Evolutionary conservation across 345 rosid genomes (phyloP).

Genomic region (Camelina laxa): DNA sequence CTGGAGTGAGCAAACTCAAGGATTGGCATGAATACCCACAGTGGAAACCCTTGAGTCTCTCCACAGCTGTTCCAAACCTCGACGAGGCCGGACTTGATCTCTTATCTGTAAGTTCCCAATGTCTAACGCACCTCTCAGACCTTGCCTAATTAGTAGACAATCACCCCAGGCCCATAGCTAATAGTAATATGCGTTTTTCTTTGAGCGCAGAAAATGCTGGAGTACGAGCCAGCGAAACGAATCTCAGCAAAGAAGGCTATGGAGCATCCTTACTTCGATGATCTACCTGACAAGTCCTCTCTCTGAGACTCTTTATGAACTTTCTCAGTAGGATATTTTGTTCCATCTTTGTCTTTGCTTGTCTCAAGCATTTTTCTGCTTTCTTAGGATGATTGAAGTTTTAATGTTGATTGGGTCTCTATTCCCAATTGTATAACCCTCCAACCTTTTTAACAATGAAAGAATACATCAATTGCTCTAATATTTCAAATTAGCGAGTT

Average conservation of each 20-base stretch:
- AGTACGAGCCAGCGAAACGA: slow-evolving; percentile 78
- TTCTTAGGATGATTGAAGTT: slow-evolving; percentile 33
- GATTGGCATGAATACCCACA: slow-evolving; percentile 99
- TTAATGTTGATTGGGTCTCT: slow-evolving; percentile 19
- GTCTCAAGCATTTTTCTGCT: slow-evolving; percentile 56
- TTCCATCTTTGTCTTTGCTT: slow-evolving; percentile 48
- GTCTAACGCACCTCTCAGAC: slow-evolving; percentile 11
- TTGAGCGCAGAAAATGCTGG: slow-evolving; percentile 81
- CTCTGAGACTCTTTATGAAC: slow-evolving; percentile 49
- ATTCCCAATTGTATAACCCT: slow-evolving; percentile 26
- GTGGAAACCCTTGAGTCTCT: slow-evolving; percentile 78
- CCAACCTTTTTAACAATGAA: slow-evolving; percentile 27
- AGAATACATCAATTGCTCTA: slow-evolving; percentile 26
- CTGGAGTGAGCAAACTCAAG: slow-evolving; percentile 84
- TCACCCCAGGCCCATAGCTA: not conserved
- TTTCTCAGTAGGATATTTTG: slow-evolving; percentile 18
- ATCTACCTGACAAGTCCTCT: slow-evolving; percentile 57
- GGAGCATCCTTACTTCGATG: slow-evolving; percentile 92
- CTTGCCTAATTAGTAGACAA: slow-evolving; percentile 5
- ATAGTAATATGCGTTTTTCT: slow-evolving; percentile 7
- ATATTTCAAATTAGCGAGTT: slow-evolving; percentile 6
- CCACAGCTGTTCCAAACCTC: slow-evolving; percentile 70
- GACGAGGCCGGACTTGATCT: slow-evolving; percentile 78
- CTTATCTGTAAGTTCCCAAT: slow-evolving; percentile 59
- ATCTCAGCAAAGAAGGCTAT: slow-evolving; percentile 93